Conservation (phyloP, 2,329 filamentous ascomycete genomes). For the Sporothrix protearum region DNA sequence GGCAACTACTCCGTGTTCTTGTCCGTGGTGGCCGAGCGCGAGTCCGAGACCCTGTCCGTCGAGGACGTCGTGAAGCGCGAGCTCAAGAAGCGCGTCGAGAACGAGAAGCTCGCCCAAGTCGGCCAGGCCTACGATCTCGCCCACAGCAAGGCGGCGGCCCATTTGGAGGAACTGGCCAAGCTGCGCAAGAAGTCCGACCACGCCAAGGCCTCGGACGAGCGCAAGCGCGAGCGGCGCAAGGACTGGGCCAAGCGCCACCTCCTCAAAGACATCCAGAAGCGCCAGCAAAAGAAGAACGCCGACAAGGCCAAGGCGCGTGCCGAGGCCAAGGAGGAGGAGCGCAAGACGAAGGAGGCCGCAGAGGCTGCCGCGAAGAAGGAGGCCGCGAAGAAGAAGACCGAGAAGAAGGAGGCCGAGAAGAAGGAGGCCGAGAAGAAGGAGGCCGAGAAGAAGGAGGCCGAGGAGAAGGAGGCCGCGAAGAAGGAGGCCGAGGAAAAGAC, state of each 20-base stretch:
- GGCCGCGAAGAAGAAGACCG: constrained; percentile 28
- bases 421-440: constrained; percentile 22
- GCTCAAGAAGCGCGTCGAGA: constrained; percentile 62
- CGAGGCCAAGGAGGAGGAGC: constrained; percentile 32
- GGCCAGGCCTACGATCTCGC: constrained; percentile 68
- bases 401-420: constrained; percentile 21
- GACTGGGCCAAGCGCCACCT: constrained; percentile 40
- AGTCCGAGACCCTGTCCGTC: constrained; percentile 47
- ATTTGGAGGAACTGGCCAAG: constrained; percentile 43
- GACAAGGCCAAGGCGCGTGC: constrained; percentile 40
- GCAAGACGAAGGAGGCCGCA: constrained; percentile 27
- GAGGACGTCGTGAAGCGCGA: constrained; percentile 66
- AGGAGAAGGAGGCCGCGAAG: constrained; percentile 29
- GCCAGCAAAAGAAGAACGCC: constrained; percentile 43
- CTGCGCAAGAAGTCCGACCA: constrained; percentile 48
- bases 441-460: constrained; percentile 24
- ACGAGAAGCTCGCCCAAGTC: constrained; percentile 72
- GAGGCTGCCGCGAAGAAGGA: constrained; percentile 30
- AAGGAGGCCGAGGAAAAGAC: constrained; percentile 26
- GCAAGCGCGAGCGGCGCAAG: constrained; percentile 42
- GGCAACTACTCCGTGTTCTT: constrained; percentile 73
- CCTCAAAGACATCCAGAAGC: constrained; percentile 39
- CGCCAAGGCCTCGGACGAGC: constrained; percentile 45
- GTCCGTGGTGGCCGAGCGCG: constrained; percentile 67
- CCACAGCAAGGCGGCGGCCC: constrained; percentile 53